Percentiles rank a stretch among this genome's conserved stretches.
Evolutionary conservation across 2,329 filamentous ascomycete species (phyloP).

Genomic region (Fusarium redolens): DNA sequence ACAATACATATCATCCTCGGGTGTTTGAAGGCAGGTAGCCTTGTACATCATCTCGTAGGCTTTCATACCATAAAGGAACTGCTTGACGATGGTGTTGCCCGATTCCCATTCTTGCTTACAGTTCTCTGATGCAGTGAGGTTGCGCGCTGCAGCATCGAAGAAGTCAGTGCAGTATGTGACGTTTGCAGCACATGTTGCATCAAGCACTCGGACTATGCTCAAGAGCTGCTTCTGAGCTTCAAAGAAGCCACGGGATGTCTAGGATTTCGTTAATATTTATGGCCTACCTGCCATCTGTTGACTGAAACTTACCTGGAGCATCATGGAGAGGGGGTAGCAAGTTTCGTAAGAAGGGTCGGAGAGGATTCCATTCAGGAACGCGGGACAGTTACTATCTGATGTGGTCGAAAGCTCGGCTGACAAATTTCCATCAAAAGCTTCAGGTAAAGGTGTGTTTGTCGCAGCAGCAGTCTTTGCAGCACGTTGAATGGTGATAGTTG

Average conservation of each 20-base stretch:
- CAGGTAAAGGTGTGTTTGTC: constrained; percentile 63
- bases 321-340: constrained; percentile 86
- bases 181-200: constrained; percentile 79
- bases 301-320: constrained; percentile 73
- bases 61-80: constrained; percentile 80
- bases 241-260: constrained; percentile 90
- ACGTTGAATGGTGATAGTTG: constrained; percentile 41
- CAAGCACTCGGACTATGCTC: constrained; percentile 80
- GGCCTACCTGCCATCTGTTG: no score
- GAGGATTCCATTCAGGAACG: constrained; percentile 77
- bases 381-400: constrained; percentile 66
- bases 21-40: constrained; percentile 81
- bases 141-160: constrained; percentile 72
- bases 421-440: constrained; percentile 73
- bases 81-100: constrained; percentile 75
- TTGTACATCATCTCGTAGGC: constrained; percentile 83
- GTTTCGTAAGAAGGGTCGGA: constrained; percentile 72
- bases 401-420: constrained; percentile 69
- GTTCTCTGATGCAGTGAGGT: constrained; percentile 70
- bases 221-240: constrained; percentile 77
- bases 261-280: constrained; percentile 9
- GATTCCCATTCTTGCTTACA: constrained; percentile 78
- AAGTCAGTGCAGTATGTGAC: constrained; percentile 72
- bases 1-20: constrained; percentile 75
- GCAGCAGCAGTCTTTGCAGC: constrained; percentile 36